Percentiles rank a stretch among this genome's conserved stretches.
phyloP scores from a whole-genome alignment of 805 yeast genomes.

The Zygosaccharomyces kombuchaensis region DNA sequence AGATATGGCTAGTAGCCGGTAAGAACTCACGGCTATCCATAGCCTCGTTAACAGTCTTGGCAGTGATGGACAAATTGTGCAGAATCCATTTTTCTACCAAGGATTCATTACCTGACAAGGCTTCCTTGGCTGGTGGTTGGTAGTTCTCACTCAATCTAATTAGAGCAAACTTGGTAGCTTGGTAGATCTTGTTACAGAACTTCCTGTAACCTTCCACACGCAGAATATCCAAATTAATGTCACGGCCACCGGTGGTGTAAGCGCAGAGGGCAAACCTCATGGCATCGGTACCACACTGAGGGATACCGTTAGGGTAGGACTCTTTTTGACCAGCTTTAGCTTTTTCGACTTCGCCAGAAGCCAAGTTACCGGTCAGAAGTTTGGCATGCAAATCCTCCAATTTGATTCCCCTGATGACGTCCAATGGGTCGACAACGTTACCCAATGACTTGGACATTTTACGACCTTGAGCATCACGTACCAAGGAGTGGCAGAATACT shows the following conservation, averaged over 20 bases:
- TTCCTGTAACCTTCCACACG: constrained; percentile 99
- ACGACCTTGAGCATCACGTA: constrained; percentile 98
- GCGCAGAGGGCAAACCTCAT: constrained; percentile 97
- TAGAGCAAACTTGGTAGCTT: constrained; percentile 95
- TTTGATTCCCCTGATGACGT: constrained; percentile 85
- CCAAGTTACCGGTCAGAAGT: constrained; percentile 77
- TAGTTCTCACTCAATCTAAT: constrained; percentile 89
- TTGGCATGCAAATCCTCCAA: constrained; percentile 75
- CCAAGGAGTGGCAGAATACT: constrained; percentile 97
- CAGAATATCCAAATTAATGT: constrained; percentile 89
- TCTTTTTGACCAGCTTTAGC: constrained; percentile 84
- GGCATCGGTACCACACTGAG: constrained; percentile 99
- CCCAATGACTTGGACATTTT: constrained; percentile 98
- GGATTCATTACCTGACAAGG: constrained; percentile 72
- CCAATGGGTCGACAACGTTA: constrained; percentile 93
- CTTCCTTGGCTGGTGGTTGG: constrained; percentile 64
- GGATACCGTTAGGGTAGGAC: constrained; percentile 94
- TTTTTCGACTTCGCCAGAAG: constrained; percentile 78
- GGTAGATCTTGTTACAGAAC: constrained; percentile 98
- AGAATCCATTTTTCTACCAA: constrained; percentile 96
- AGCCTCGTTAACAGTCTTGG: constrained; percentile 57
- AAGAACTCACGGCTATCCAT: constrained; percentile 85
- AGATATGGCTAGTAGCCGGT: constrained; percentile 79
- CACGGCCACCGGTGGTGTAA: constrained; percentile 98
- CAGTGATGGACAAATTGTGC: constrained; percentile 71